A percentile compares a stretch with the other conserved stretches of the same genome.
Conservation (phyloP, 495 filamentous ascomycete genomes). For the Tuber borchii region DNA sequence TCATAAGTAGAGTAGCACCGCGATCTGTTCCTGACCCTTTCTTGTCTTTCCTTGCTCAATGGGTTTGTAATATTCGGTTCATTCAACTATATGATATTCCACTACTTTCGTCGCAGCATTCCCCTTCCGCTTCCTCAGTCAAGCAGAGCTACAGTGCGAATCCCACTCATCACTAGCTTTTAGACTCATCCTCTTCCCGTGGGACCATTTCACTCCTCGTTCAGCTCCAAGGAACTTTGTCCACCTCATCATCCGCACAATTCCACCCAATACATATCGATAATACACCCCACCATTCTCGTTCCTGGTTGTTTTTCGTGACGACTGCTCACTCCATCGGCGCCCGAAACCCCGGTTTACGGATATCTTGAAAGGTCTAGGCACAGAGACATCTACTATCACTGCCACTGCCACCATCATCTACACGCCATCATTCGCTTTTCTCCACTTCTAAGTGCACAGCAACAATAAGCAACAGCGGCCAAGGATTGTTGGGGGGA, state of each 20-base stretch:
- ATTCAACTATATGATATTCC: constrained; percentile 34
- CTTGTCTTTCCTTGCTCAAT: constrained; percentile 32
- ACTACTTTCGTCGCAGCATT: constrained; percentile 29
- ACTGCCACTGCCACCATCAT: background rate
- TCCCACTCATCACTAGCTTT: background rate
- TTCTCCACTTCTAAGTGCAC: background rate
- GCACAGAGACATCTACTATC: background rate
- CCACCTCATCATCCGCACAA: constrained; percentile 1
- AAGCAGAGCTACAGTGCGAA: background rate
- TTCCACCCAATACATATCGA: background rate
- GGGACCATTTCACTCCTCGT: background rate
- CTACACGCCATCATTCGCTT: background rate
- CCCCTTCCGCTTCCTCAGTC: background rate
- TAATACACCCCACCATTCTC: background rate
- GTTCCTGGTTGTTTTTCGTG: background rate
- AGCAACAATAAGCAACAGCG: background rate
- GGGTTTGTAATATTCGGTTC: constrained; percentile 21
- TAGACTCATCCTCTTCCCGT: background rate
- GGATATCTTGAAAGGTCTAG: background rate
- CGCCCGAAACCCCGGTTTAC: background rate
- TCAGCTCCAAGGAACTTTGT: background rate
- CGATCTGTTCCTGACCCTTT: constrained; percentile 31
- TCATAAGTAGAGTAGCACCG: constrained; percentile 38
- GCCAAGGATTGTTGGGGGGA: background rate
- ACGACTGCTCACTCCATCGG: background rate